Evolutionary conservation across 2,329 filamentous ascomycete species (phyloP).

Genomic region (Aspergillus aculeatus): DNA sequence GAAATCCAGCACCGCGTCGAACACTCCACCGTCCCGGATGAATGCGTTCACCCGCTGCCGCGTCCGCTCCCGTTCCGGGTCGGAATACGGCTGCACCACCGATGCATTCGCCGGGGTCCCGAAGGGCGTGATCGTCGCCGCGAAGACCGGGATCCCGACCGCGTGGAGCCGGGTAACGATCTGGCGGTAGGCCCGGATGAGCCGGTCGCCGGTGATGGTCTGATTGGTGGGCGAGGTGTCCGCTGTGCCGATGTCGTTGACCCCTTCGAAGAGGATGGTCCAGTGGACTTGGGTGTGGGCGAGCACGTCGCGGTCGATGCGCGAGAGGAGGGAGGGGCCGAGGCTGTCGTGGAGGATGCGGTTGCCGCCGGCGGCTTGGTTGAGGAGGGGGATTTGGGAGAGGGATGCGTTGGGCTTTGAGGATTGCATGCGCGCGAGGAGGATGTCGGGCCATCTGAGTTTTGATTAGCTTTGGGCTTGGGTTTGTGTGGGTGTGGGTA

Average conservation of each 20-base stretch:
- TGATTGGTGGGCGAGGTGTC: slow-evolving; percentile 48
- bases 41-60: slow-evolving; percentile 60
- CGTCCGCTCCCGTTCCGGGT: slow-evolving; percentile 55
- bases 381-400: slow-evolving; percentile 56
- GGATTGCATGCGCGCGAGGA: slow-evolving; percentile 44
- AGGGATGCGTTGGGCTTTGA: slow-evolving; percentile 46
- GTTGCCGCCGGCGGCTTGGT: slow-evolving; percentile 70
- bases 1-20: slow-evolving; percentile 64
- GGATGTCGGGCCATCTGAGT: slow-evolving; percentile 56
- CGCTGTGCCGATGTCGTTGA: slow-evolving; percentile 65
- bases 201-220: slow-evolving; percentile 46
- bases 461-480: background rate
- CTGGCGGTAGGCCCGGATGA: slow-evolving; percentile 60
- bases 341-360: slow-evolving; percentile 61
- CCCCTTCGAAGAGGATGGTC: slow-evolving; percentile 66
- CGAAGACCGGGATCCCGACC: slow-evolving; percentile 58
- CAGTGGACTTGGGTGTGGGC: slow-evolving; percentile 58
- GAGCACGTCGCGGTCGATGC: slow-evolving; percentile 65
- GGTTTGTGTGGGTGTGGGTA: background rate
- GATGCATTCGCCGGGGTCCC: slow-evolving; percentile 36
- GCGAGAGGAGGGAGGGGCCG: slow-evolving; percentile 60
- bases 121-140: slow-evolving; percentile 67
- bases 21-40: slow-evolving; percentile 57
- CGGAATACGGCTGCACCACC: slow-evolving; percentile 53
- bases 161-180: slow-evolving; percentile 57